Conservation (phyloP, 1,139 yeast species). For the Blastobotrys ciferrii region DNA sequence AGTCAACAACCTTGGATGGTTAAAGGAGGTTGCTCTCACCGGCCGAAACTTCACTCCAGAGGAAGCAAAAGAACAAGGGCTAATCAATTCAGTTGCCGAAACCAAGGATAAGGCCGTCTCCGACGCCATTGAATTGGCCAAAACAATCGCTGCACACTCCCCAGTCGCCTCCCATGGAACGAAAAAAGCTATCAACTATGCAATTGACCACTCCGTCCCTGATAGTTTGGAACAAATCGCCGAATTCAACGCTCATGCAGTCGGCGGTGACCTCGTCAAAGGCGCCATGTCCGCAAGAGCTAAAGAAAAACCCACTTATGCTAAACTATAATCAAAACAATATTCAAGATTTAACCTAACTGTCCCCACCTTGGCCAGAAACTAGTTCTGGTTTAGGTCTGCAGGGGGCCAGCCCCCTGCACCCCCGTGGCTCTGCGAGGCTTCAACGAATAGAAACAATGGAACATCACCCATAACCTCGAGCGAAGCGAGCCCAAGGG, state of each 20-base stretch:
- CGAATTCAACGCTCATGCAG: constrained; percentile 48
- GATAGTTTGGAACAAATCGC: constrained; percentile 57
- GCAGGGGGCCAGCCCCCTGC: too few relatives aligned
- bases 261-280: constrained; percentile 38
- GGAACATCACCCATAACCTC: too few relatives aligned
- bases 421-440: too few relatives aligned
- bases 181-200: constrained; percentile 55
- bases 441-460: too few relatives aligned
- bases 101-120: constrained; percentile 51
- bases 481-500: too few relatives aligned
- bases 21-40: constrained; percentile 62
- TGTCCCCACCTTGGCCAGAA: too few relatives aligned
- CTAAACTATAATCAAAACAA: constrained; percentile 27
- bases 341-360: too few relatives aligned
- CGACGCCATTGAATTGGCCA: constrained; percentile 52
- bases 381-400: too few relatives aligned
- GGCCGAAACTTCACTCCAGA: constrained; percentile 55
- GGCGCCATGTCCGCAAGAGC: constrained; percentile 34
- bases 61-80: constrained; percentile 58
- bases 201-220: constrained; percentile 46
- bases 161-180: constrained; percentile 69
- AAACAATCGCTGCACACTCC: constrained; percentile 47
- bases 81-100: constrained; percentile 49
- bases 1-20: constrained; percentile 56
- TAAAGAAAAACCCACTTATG: constrained; percentile 34